These are phyloP conservation scores for Beauveria medogensis DNA, from an alignment of 2,329 filamentous ascomycete genomes.

Conservation along the genomic window DNA sequence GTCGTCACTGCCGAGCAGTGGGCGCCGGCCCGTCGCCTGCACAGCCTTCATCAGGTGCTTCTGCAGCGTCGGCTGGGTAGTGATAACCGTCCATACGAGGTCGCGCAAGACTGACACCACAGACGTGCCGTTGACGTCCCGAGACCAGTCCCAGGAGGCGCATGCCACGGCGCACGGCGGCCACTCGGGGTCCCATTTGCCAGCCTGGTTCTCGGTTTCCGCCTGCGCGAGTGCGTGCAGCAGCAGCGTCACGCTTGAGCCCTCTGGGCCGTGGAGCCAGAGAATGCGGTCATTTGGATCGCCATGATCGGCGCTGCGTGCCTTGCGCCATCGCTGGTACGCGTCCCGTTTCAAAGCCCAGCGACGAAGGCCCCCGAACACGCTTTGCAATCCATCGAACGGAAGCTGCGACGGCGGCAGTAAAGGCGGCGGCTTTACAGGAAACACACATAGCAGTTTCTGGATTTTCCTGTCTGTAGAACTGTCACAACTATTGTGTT, in stretches of 20 bases:
- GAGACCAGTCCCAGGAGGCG: background rate
- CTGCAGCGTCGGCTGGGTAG: background rate
- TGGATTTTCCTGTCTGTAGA: no score
- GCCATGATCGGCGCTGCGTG: background rate
- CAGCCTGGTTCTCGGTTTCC: background rate
- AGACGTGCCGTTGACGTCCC: background rate
- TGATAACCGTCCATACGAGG: background rate
- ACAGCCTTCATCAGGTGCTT: background rate
- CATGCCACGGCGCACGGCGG: background rate
- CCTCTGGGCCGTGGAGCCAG: background rate
- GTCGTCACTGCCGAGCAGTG: background rate
- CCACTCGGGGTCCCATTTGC: background rate
- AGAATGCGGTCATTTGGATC: background rate
- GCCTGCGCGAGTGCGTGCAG: background rate
- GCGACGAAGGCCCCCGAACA: background rate
- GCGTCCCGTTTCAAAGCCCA: background rate
- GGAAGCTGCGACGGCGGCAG: background rate
- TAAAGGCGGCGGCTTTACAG: background rate
- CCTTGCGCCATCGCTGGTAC: background rate
- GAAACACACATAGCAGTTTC: background rate
- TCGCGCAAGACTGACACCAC: background rate
- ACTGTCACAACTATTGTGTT: no score
- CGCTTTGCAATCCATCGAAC: background rate
- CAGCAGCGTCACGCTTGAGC: background rate
- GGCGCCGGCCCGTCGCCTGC: background rate